phyloP scores from a whole-genome alignment of 2,329 filamentous ascomycete genomes.

The Trichoderma sp. region DNA sequence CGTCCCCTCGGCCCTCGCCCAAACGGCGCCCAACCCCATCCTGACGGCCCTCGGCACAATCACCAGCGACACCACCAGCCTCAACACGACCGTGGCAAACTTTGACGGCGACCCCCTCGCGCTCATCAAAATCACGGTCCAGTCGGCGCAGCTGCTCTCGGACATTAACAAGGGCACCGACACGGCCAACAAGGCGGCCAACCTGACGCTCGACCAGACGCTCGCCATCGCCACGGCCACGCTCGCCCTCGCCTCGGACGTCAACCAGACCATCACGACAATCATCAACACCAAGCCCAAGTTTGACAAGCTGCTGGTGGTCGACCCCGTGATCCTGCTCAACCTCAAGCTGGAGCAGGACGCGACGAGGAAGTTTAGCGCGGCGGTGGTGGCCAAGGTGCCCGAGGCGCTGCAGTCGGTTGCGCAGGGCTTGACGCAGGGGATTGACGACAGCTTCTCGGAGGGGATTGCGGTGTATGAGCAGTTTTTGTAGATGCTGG shows the following conservation, averaged over 20 bases:
- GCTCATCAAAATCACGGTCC: conserved; percentile 44
- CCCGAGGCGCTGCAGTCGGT: conserved; percentile 37
- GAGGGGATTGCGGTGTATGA: conserved; percentile 36
- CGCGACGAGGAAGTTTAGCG: conserved; percentile 43
- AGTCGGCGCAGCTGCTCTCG: conserved; percentile 43
- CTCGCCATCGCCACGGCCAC: conserved; percentile 44
- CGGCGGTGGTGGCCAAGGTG: conserved; percentile 44
- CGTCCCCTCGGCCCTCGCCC: conserved; percentile 33
- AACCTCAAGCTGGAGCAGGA: conserved; percentile 45
- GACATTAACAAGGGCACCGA: conserved; percentile 44
- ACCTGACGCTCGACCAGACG: conserved; percentile 43
- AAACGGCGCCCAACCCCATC: conserved; percentile 33
- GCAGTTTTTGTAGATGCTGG: neutral
- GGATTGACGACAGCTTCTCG: conserved; percentile 44
- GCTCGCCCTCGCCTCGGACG: conserved; percentile 38
- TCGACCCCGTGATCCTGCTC: conserved; percentile 47
- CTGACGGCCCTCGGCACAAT: conserved; percentile 41
- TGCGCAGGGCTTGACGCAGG: conserved; percentile 40
- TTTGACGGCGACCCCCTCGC: conserved; percentile 45
- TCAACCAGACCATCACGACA: conserved; percentile 43
- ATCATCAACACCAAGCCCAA: conserved; percentile 45
- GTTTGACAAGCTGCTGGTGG: conserved; percentile 47
- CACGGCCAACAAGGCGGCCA: conserved; percentile 41
- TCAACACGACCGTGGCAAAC: conserved; percentile 31
- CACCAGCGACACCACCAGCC: conserved; percentile 34